Evolutionary conservation across 768 basidiomycete species (phyloP), one percentile per base, ranked within the genome.

Genomic region (Harrya chromipes): DNA sequence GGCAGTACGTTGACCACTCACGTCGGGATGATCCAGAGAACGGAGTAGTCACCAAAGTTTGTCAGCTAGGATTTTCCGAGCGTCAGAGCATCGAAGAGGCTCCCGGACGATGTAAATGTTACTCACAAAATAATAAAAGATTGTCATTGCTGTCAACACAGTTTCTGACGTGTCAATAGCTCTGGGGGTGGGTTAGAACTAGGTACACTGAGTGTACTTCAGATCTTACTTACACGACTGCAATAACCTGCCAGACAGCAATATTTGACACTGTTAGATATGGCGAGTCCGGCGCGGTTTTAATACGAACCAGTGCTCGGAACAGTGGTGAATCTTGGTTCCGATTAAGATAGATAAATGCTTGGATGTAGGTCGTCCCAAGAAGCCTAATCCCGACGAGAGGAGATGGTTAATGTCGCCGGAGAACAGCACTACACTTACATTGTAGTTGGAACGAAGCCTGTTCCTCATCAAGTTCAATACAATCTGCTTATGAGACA

Each of bases 281-380:
- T 16, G 21, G 13, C 16, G 40, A 33, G 24, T 19, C n/a, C 10
- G 3, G 26, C 13, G 31, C 6, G 11, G 14, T 21, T 23, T 26
- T 23, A 21, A 43, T 24, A 47, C 36, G 26, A 40, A 46, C 48
- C 40, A 48, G 8, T 13, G 27, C 35, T 16, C 33, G 43, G 29
- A 58, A 36, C 36, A 49, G 40, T 11, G 24, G 10, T 12, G 14
- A 19, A 40, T 29, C 48, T 10, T 16, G 20, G 43, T 36, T 49
- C 21, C 10, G 53, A 36, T 4, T 14, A 36, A 48, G 40, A 20
- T 58, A 54, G 37, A 40, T 7, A 20, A 26, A 40, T 21, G 42
- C 40, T 40, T 48, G 45, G 14, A 59, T n/a, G 23, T 47, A 46
- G 8, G 47, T 44, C 29, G n/a, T 35, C 9, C 56, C 47, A 12